Evolutionary conservation across 106 monocot genomes (phyloP).

Genomic region (Dendrobium catenatum): DNA sequence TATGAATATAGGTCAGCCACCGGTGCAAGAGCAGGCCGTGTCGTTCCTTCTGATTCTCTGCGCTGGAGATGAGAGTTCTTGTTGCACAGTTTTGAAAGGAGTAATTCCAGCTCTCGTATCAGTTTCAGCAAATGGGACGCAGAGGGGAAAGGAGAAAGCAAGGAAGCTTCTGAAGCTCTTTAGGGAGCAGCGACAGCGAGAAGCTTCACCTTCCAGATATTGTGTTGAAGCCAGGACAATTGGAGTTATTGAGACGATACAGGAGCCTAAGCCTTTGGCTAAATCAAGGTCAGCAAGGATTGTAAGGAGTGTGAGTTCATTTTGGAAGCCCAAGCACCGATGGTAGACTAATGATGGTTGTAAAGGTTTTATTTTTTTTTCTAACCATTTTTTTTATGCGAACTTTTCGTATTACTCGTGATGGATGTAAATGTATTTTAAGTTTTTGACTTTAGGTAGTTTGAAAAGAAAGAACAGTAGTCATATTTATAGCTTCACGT

Average conservation of each 20-base stretch:
- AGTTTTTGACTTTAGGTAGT: too few relatives aligned
- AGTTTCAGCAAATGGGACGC: constrained; percentile 43
- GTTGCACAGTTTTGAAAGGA: constrained; percentile 74
- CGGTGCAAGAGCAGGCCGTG: constrained; percentile 61
- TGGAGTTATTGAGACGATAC: not conserved
- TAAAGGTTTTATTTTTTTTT: not conserved
- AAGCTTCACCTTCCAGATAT: constrained; percentile 12
- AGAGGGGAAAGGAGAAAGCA: constrained; percentile 63
- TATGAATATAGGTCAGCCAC: constrained; percentile 41
- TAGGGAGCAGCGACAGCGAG: constrained; percentile 63
- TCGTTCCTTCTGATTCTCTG: constrained; percentile 62
- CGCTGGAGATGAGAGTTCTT: constrained; percentile 39
- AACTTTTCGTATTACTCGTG: not conserved
- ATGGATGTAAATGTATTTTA: not conserved
- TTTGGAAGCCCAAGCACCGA: constrained; percentile 35
- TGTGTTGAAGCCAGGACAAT: not conserved
- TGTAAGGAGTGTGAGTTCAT: constrained; percentile 26
- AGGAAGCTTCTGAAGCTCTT: constrained; percentile 67
- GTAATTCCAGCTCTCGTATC: constrained; percentile 68
- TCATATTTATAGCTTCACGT: too few relatives aligned
- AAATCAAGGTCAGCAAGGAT: constrained; percentile 43
- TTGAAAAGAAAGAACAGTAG: too few relatives aligned
- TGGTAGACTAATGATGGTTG: constrained; percentile 1
- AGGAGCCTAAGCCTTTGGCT: constrained; percentile 14
- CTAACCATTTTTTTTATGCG: too few relatives aligned